A percentile compares a stretch with the other conserved stretches of the same genome.
These are phyloP conservation scores for Hypoxylon lienhwacheense DNA, from an alignment of 495 filamentous ascomycete species.

Conservation along the genomic window DNA sequence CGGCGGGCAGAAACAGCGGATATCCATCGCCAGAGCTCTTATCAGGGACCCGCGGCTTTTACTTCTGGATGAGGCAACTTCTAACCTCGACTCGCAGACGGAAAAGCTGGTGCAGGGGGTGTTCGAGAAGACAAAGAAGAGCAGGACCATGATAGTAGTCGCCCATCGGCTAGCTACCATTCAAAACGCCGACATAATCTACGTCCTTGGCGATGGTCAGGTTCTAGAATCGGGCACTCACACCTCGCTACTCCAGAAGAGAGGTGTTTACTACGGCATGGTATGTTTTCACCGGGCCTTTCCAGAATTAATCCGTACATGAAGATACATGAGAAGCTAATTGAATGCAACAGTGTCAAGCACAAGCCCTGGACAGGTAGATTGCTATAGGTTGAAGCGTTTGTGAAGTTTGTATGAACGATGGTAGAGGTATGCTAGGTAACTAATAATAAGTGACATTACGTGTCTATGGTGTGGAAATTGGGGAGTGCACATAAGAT, in stretches of 20 bases:
- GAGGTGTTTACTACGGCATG: conserved; percentile 61
- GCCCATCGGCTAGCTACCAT: conserved; percentile 65
- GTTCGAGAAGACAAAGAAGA: conserved; percentile 64
- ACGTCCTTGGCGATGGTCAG: conserved; percentile 55
- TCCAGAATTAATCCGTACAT: not conserved
- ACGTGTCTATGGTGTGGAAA: conserved; percentile 12
- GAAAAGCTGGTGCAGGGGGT: conserved; percentile 73
- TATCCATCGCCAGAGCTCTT: conserved; percentile 75
- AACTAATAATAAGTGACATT: conserved; percentile 5
- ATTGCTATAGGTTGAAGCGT: not conserved
- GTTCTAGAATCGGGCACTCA: conserved; percentile 60
- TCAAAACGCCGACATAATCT: conserved; percentile 61
- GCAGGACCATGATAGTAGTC: conserved; percentile 74
- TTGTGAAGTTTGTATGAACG: conserved; percentile 9
- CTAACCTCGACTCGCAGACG: conserved; percentile 71
- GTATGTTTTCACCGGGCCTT: conserved; percentile 40
- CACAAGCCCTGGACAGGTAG: conserved; percentile 53
- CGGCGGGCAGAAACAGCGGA: conserved; percentile 76
- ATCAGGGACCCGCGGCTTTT: conserved; percentile 73
- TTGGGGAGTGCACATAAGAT: conserved; percentile 5
- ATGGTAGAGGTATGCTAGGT: conserved; percentile 8
- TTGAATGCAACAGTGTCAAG: conserved; percentile 48
- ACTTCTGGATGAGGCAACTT: conserved; percentile 80
- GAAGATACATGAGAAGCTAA: conserved; percentile 2
- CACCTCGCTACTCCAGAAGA: conserved; percentile 48